Percentiles rank a stretch among this genome's conserved stretches.
Conservation (phyloP, 768 basidiomycete species). For the Imleria badia region DNA sequence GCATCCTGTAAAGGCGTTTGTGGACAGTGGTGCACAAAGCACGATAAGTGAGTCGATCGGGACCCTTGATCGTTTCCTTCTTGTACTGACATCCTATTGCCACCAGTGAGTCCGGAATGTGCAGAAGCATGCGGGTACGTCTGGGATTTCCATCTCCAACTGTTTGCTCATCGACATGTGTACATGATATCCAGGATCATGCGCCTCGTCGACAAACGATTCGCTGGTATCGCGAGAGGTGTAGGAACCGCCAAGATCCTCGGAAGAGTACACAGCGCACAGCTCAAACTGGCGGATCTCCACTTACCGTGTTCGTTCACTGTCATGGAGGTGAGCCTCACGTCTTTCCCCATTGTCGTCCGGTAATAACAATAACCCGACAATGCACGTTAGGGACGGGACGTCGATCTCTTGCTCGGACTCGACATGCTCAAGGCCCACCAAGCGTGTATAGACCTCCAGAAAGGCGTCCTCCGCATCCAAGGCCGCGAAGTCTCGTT, state of each 20-base stretch:
- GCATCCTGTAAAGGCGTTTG: constrained; percentile 89
- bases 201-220: constrained; percentile 87
- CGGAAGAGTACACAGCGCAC: constrained; percentile 91
- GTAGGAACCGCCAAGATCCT: constrained; percentile 95
- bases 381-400: constrained; percentile 59
- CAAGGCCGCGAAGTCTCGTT: constrained; percentile 87
- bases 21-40: constrained; percentile 95
- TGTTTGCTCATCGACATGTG: constrained; percentile 1
- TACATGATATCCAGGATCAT: constrained; percentile 60
- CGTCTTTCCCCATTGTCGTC: neutral
- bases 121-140: constrained; percentile 88
- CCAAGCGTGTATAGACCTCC: constrained; percentile 93
- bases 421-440: constrained; percentile 99
- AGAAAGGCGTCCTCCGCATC: constrained; percentile 88
- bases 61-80: neutral
- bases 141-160: neutral
- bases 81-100: neutral
- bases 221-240: constrained; percentile 86
- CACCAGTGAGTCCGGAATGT: constrained; percentile 83
- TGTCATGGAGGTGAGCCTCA: constrained; percentile 77
- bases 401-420: constrained; percentile 94
- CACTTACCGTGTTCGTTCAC: constrained; percentile 89
- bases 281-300: constrained; percentile 84
- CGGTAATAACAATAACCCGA: neutral
- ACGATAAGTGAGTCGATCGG: constrained; percentile 77